Conservation (phyloP, 2,329 filamentous ascomycete species). For the Rosellinia necatrix region DNA sequence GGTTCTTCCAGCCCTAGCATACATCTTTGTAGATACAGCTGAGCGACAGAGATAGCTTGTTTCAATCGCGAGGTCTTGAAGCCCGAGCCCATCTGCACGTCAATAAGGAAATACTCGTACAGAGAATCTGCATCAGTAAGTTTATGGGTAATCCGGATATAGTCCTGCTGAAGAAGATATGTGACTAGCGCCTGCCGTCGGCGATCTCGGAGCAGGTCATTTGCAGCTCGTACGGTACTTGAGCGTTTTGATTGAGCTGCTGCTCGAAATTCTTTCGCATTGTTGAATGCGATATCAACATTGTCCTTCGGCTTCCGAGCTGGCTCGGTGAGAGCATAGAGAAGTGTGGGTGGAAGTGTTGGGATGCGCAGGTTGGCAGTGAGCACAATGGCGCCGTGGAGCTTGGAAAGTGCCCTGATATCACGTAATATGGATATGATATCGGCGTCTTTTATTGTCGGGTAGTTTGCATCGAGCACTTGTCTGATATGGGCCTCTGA, state of each 20-base stretch:
- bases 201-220: neutral
- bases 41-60: slow-evolving; percentile 1
- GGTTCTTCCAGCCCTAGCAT: neutral
- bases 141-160: neutral
- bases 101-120: neutral
- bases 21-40: neutral
- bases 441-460: neutral
- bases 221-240: neutral
- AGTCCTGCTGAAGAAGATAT: neutral
- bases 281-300: neutral
- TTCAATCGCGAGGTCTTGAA: neutral
- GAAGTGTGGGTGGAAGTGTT: neutral
- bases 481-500: neutral
- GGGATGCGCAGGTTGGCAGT: neutral
- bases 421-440: neutral
- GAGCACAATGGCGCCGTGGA: neutral
- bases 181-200: neutral
- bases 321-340: neutral
- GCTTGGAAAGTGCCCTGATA: neutral
- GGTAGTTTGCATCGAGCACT: neutral
- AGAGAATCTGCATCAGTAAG: neutral
- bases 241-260: neutral
- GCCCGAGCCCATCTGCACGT: slow-evolving; percentile 1
- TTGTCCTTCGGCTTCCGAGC: neutral
- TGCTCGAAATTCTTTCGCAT: neutral